Percentiles rank a stretch among this genome's conserved stretches.
phyloP scores from a whole-genome alignment of 2,329 filamentous ascomycete species.

The Penicillium sp. region DNA sequence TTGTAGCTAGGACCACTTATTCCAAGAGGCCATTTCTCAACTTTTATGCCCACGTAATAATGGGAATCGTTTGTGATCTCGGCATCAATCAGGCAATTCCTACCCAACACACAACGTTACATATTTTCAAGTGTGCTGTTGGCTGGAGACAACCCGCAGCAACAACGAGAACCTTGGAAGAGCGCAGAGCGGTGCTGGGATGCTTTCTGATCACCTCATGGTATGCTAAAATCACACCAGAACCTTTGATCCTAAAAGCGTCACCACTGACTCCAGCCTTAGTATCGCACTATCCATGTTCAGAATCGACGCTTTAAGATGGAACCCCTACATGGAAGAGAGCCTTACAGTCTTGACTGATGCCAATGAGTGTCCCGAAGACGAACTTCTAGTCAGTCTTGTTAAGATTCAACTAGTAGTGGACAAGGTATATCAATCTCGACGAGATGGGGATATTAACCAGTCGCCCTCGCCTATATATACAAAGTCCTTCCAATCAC shows the following conservation, averaged over 20 bases:
- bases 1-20: conserved; percentile 21
- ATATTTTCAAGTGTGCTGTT: conserved; percentile 21
- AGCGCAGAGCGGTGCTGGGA: conserved; percentile 50
- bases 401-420: conserved; percentile 26
- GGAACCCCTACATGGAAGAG: conserved; percentile 60
- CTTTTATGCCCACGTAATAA: conserved; percentile 22
- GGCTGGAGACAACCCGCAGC: conserved; percentile 16
- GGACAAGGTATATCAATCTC: conserved; percentile 18
- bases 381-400: conserved; percentile 47
- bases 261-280: conserved; percentile 18
- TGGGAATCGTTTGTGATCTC: conserved; percentile 24
- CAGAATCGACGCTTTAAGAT: conserved; percentile 50
- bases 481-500: conserved; percentile 19
- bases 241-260: too few relatives aligned
- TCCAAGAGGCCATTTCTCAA: conserved; percentile 19
- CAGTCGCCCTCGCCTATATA: conserved; percentile 16
- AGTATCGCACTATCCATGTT: conserved; percentile 35
- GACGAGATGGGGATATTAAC: conserved; percentile 17
- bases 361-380: conserved; percentile 49
- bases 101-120: conserved; percentile 17
- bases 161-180: conserved; percentile 47
- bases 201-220: conserved; percentile 47
- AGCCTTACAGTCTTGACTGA: conserved; percentile 50
- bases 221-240: conserved; percentile 26
- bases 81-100: conserved; percentile 22